Conservation (phyloP, 1,284 basidiomycete genomes). For the Kwoniella shivajii region DNA sequence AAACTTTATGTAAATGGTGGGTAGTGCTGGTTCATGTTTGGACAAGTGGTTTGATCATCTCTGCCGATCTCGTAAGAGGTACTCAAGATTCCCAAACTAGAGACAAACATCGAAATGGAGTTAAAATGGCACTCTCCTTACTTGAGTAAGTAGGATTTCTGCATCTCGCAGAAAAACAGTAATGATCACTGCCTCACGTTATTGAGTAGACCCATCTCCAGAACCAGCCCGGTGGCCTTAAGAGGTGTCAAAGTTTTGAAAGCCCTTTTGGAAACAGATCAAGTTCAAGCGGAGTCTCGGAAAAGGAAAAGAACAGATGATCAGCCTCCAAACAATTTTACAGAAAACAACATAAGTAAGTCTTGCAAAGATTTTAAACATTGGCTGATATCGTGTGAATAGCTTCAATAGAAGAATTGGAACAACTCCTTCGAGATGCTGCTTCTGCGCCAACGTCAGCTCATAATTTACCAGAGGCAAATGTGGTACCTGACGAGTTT, state of each 20-base stretch:
- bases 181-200: neutral
- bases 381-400: neutral
- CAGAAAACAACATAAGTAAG: neutral
- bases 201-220: constrained; percentile 18
- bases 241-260: constrained; percentile 21
- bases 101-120: constrained; percentile 12
- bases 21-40: constrained; percentile 27
- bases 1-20: constrained; percentile 24
- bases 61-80: constrained; percentile 18
- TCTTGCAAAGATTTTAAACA: neutral
- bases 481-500: neutral
- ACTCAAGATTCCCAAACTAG: neutral
- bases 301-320: constrained; percentile 4
- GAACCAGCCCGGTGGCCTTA: constrained; percentile 14
- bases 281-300: neutral
- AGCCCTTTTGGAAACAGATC: constrained; percentile 7
- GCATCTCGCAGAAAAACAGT: neutral
- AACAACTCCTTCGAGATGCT: constrained; percentile 14
- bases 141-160: constrained; percentile 17
- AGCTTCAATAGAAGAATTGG: constrained; percentile 14
- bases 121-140: constrained; percentile 14
- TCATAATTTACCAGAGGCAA: neutral
- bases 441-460: neutral
- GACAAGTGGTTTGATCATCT: constrained; percentile 24
- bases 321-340: neutral